Evolutionary conservation across 2,329 filamentous ascomycete species (phyloP), one percentile per base, ranked within the genome.

Genomic region (Huntiella bhutanensis): DNA sequence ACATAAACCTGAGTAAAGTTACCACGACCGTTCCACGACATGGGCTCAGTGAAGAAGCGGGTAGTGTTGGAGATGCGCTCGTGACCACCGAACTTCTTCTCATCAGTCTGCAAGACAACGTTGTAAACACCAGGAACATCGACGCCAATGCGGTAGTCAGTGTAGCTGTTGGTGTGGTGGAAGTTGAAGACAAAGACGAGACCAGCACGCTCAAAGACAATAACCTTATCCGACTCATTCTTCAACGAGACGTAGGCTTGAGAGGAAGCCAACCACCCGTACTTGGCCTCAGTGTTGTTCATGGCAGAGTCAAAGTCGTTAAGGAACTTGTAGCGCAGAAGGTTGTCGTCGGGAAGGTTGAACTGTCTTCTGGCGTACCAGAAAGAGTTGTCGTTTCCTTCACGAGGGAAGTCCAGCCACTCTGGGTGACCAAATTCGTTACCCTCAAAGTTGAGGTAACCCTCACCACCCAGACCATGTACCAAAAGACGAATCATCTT

Each of bases 341-440:
- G 67, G 0, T 68, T 54, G 59, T 98, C 91, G 45, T 95, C 85
- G 0, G 85, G 79, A 12, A 98, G 73, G 62, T 98, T 96, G 54
- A 95, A 77, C 60, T 95, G 88, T 49, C 91, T 81, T 16, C 91
- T 77, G 2, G 87, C 87, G 58, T 94, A 94, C 77, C 84, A 88
- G 69, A 87, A 95, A 40, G 82, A 91, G 64, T 94, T 93, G 57
- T 78, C 66, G 64, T 95, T 95, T 49, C 91, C 91, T 56, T 80
- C 85, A 44, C 91, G 82, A 3, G 91, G 91, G 63, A 98, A 98
- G 61, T 98, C 91, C 35, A 98, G 81, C 91, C 91, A 98, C 63
- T 98, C 91, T 0, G 91, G 91, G 59, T 98, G 91, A 1, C 91
- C 91, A 57, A 98, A 98, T 62, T 98, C 91, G 62, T 98, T 98